Evolutionary conservation across 1,284 basidiomycete genomes (phyloP), one percentile per base, ranked within the genome.

Genomic region (Anthracocystis setariae): DNA sequence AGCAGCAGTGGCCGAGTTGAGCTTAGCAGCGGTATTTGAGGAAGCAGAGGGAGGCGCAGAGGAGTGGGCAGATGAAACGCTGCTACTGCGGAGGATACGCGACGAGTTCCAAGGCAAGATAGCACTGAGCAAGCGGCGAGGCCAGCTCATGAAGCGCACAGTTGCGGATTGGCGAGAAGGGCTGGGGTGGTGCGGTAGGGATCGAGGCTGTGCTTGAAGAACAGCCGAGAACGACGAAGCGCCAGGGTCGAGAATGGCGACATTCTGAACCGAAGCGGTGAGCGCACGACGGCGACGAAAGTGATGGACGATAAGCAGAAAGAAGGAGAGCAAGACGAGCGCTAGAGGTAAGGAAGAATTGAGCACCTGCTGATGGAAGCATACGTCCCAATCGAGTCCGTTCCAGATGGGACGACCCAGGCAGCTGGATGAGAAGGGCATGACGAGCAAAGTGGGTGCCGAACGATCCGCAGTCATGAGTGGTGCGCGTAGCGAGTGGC

Each of bases 101-200:
- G 68, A 65, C 15, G 72, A 71, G 46, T 75, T 74, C 72, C 74
- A 77, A 2, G 76, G 73, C 45, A 77, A 21, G 12, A 78, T 55
- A 12, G 51, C 33, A n/a, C 29, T 49, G 21, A 77, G 39, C 13
- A 70, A 21, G 46, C 66, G 55, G 40, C 57, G 56, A 46, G 61
- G 52, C 8, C 53, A 33, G 15, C 50, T 38, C n/a, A 54, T 5
- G 7, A 58, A 33, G 18, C 51, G 40, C 0, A 40, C 52, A 8
- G 49, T 51, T 1, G 54, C 35, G 0, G 44, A 52, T 27, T 25
- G 37, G 5, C 40, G 48, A 13, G 51, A 13, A 18, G 37, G 20
- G 15, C 20, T 13, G 20, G 12, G n/a, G 24, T 45, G 54, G 17
- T 49, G 59, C 2, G 38, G 60, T 10, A 46, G 33, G 18, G 48